Conservation (phyloP, 371 early-diverging fungal species). For the Spiromyces aspiralis region DNA sequence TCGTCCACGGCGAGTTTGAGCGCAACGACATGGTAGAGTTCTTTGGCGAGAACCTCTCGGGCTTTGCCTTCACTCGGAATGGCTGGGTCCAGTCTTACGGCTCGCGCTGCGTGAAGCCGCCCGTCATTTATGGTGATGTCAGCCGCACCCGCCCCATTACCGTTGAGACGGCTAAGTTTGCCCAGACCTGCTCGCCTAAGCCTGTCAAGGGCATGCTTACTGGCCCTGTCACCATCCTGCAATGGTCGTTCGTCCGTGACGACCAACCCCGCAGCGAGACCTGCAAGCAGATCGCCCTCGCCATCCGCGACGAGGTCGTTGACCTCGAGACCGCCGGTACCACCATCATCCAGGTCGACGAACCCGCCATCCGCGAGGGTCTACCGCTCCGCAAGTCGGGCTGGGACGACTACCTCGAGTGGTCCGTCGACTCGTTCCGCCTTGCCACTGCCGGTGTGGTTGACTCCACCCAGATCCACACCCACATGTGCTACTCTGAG, state of each 20-base stretch:
- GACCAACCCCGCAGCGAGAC: conserved; percentile 77
- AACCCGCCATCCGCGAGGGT: conserved; percentile 97
- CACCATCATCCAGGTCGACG: conserved; percentile 90
- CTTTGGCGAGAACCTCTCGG: conserved; percentile 74
- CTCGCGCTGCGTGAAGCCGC: conserved; percentile 87
- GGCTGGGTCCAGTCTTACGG: conserved; percentile 97
- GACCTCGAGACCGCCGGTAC: conserved; percentile 89
- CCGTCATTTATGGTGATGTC: conserved; percentile 85
- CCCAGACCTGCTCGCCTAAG: conserved; percentile 70
- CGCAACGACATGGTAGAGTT: conserved; percentile 97
- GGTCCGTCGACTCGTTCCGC: conserved; percentile 91
- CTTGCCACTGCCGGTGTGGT: conserved; percentile 75
- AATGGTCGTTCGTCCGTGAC: conserved; percentile 95
- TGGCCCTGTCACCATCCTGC: conserved; percentile 86
- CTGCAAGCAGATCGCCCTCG: conserved; percentile 82
- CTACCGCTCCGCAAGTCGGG: conserved; percentile 79
- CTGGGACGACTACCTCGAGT: conserved; percentile 78
- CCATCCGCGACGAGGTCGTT: conserved; percentile 88
- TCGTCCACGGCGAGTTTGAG: conserved; percentile 94
- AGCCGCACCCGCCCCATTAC: conserved; percentile 84
- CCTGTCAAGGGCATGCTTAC: conserved; percentile 96
- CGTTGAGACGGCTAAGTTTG: conserved; percentile 57
- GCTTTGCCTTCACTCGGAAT: conserved; percentile 81
- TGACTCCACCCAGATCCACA: conserved; percentile 88
- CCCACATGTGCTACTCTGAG: conserved; percentile 95